A percentile compares a stretch with the other conserved stretches of the same genome.
Conservation (phyloP, 1,284 basidiomycete species). For the Trametes sp. region DNA sequence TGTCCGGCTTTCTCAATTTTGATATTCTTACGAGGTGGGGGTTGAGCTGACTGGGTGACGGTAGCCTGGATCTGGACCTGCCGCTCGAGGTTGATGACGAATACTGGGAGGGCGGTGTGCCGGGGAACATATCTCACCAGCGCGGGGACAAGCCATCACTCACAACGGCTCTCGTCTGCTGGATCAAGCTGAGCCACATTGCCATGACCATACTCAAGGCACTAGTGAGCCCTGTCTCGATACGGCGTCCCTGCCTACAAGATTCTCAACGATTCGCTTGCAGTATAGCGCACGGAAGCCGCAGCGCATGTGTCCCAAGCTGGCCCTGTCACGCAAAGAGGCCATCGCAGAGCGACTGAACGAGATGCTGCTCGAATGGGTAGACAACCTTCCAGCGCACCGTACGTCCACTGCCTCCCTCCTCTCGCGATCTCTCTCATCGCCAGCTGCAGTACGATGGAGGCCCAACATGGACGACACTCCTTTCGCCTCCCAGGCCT, state of each 20-base stretch:
- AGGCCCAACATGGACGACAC: conserved; percentile 55
- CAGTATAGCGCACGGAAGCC: neutral
- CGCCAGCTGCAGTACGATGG: conserved; percentile 67
- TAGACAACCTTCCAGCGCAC: conserved; percentile 71
- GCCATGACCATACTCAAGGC: conserved; percentile 73
- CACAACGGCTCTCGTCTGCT: conserved; percentile 68
- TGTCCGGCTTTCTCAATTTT: conserved; percentile 31
- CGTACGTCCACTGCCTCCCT: conserved; percentile 49
- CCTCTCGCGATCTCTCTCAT: neutral
- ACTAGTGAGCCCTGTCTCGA: conserved; percentile 67
- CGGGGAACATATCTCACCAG: conserved; percentile 61
- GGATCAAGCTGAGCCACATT: conserved; percentile 77
- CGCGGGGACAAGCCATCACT: conserved; percentile 65
- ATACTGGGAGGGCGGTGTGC: conserved; percentile 70
- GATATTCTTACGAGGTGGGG: neutral
- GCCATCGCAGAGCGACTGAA: conserved; percentile 73
- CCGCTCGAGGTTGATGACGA: conserved; percentile 88
- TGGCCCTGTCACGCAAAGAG: conserved; percentile 57
- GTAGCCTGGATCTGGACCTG: conserved; percentile 79
- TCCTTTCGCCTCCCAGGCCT: conserved; percentile 69
- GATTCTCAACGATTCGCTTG: neutral
- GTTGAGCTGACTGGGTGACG: neutral
- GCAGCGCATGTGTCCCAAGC: conserved; percentile 37
- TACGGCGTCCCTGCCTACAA: too few relatives aligned
- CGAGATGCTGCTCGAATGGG: conserved; percentile 74